Evolutionary conservation across 345 rosid genomes (phyloP).

Genomic region (Eucalyptus paniculata): DNA sequence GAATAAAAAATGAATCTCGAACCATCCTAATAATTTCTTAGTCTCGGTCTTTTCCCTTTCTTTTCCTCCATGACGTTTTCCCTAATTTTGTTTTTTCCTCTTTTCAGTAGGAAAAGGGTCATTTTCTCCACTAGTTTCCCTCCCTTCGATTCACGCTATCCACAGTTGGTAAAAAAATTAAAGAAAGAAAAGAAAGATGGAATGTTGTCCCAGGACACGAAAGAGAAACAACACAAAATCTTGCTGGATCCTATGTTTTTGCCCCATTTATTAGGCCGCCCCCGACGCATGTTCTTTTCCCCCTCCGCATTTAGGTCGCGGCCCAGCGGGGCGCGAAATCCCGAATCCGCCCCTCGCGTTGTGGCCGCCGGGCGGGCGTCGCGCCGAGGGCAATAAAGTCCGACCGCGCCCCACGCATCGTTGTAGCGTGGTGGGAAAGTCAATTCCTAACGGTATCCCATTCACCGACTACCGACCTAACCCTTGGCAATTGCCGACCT

Average conservation of each 20-base stretch:
- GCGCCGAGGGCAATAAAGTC: not conserved
- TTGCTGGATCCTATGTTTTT: not conserved
- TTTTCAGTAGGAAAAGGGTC: not conserved
- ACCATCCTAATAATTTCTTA: not conserved
- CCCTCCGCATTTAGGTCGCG: not conserved
- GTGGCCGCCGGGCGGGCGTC: not conserved
- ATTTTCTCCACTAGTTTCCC: not conserved
- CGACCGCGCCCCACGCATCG: not conserved
- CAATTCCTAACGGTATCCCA: constrained; percentile 75
- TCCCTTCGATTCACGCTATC: not conserved
- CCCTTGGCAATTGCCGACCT: not conserved
- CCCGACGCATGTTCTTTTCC: not conserved
- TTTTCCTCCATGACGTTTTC: not conserved
- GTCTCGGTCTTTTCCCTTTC: not conserved
- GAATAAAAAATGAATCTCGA: not conserved
- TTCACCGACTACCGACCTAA: constrained; percentile 88
- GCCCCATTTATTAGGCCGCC: not conserved
- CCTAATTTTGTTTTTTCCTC: not conserved
- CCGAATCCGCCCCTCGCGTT: not conserved
- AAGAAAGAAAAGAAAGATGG: not conserved
- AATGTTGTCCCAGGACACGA: not conserved
- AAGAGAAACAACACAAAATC: not conserved
- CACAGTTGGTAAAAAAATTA: not conserved
- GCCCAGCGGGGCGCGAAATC: not conserved
- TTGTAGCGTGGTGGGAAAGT: constrained; percentile 48